phyloP scores from a whole-genome alignment of 768 basidiomycete genomes.

The Strobilomyces confusus region DNA sequence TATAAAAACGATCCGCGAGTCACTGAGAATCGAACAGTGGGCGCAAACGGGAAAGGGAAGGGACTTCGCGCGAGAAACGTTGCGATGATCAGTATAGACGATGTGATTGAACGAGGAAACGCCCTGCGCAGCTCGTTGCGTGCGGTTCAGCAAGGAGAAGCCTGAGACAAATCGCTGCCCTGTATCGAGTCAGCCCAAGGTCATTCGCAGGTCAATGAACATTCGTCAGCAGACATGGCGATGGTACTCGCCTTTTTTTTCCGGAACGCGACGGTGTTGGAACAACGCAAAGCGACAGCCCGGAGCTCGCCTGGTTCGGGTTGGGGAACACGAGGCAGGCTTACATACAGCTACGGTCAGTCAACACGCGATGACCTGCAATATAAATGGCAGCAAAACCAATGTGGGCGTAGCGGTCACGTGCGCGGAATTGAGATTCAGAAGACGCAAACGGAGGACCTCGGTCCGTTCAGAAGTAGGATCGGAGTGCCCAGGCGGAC shows the following conservation, averaged over 20 bases:
- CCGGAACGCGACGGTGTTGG: slow-evolving; percentile 23
- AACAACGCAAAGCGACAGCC: slow-evolving; percentile 19
- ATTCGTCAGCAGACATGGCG: background rate
- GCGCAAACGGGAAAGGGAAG: slow-evolving; percentile 10
- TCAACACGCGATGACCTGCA: slow-evolving; percentile 9
- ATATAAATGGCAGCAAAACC: slow-evolving; percentile 4
- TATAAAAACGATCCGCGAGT: slow-evolving; percentile 6
- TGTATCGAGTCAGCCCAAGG: background rate
- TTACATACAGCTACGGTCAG: slow-evolving; percentile 20
- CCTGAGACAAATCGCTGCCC: background rate
- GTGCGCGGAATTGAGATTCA: slow-evolving; percentile 8
- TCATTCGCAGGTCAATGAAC: slow-evolving; percentile 1
- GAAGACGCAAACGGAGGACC: background rate
- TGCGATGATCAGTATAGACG: slow-evolving; percentile 21
- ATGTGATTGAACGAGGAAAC: slow-evolving; percentile 24
- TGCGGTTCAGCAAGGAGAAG: slow-evolving; percentile 5
- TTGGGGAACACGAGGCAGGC: slow-evolving; percentile 29
- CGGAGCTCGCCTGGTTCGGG: slow-evolving; percentile 24
- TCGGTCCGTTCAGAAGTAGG: background rate
- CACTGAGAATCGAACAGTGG: slow-evolving; percentile 4
- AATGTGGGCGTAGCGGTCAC: slow-evolving; percentile 18
- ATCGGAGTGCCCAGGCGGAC: background rate
- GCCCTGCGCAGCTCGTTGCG: slow-evolving; percentile 29
- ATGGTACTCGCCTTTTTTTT: slow-evolving; percentile 20
- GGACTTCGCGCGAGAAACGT: slow-evolving; percentile 10